Conservation (phyloP, 2,329 filamentous ascomycete species). For the Aspergillus tamarii region DNA sequence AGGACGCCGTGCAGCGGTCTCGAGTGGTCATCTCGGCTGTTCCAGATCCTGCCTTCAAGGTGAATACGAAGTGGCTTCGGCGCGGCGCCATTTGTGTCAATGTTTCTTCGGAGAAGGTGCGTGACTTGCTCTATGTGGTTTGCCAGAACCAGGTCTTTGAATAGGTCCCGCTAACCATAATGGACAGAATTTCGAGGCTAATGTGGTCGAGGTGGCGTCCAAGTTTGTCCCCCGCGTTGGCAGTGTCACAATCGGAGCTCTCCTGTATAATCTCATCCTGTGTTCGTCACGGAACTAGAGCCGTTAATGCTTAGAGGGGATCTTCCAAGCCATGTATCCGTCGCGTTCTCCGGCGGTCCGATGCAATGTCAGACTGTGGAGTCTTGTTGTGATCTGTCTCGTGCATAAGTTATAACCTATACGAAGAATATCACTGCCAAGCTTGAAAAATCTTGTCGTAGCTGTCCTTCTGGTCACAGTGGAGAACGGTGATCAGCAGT, state of each 20-base stretch:
- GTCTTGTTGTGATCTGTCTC: not conserved
- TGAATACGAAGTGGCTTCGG: conserved; percentile 1
- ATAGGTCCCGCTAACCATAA: not conserved
- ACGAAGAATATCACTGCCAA: not conserved
- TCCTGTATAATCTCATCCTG: not conserved
- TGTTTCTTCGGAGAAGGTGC: not conserved
- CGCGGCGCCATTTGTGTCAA: conserved; percentile 1
- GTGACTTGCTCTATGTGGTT: not conserved
- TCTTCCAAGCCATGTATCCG: not conserved
- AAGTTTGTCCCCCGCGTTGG: conserved; percentile 1
- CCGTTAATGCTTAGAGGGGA: not conserved
- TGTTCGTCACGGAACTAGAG: not conserved
- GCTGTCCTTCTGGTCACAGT: not conserved
- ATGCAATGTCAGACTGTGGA: not conserved
- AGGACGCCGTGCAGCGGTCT: not conserved
- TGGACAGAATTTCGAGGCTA: not conserved
- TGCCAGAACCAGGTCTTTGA: too few species aligned
- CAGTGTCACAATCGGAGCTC: not conserved
- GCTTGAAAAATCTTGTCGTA: not conserved
- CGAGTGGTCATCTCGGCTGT: conserved; percentile 1
- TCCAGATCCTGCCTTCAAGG: conserved; percentile 1
- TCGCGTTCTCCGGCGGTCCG: not conserved
- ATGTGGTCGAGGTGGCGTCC: not conserved
- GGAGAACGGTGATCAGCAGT: not conserved
- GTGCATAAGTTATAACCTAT: not conserved